phyloP scores from a whole-genome alignment of 1,284 basidiomycete genomes.

The Rhodotorula sp. region DNA sequence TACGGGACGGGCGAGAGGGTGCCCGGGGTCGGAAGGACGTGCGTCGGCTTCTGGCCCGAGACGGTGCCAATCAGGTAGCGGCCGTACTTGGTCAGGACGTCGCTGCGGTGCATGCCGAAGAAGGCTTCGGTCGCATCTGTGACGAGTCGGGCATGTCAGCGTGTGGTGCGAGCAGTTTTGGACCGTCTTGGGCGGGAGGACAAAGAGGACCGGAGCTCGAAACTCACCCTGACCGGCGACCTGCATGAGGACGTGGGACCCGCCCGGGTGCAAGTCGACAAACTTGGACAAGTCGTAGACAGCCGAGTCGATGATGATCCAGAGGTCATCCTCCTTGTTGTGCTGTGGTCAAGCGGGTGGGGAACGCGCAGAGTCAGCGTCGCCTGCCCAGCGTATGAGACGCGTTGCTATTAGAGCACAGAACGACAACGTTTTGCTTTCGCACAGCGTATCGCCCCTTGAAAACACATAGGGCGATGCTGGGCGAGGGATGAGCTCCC shows the following conservation, averaged over 20 bases:
- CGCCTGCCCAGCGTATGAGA: neutral
- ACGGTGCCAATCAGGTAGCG: conserved; percentile 51
- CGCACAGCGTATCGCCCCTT: too few species aligned
- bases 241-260: conserved; percentile 61
- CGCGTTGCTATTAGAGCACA: too few species aligned
- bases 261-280: conserved; percentile 76
- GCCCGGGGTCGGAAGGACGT: conserved; percentile 60
- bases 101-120: conserved; percentile 75
- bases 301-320: conserved; percentile 77
- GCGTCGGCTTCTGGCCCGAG: conserved; percentile 60
- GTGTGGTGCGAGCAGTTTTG: neutral
- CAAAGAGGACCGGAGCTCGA: neutral
- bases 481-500: too few species aligned
- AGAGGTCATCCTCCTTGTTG: conserved; percentile 71
- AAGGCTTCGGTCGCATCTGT: conserved; percentile 77
- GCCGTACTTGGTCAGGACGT: conserved; percentile 62
- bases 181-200: too few species aligned
- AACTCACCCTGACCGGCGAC: conserved; percentile 25
- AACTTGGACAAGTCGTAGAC: conserved; percentile 76
- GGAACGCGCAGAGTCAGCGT: neutral
- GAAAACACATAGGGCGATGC: too few species aligned
- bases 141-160: conserved; percentile 7
- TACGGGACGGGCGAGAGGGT: conserved; percentile 64
- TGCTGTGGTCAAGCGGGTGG: conserved; percentile 56
- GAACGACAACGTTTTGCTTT: too few species aligned